These are phyloP conservation scores for Paramecium tetraurelia DNA, from an alignment of 73 alveolate species.

Conservation along the genomic window DNA sequence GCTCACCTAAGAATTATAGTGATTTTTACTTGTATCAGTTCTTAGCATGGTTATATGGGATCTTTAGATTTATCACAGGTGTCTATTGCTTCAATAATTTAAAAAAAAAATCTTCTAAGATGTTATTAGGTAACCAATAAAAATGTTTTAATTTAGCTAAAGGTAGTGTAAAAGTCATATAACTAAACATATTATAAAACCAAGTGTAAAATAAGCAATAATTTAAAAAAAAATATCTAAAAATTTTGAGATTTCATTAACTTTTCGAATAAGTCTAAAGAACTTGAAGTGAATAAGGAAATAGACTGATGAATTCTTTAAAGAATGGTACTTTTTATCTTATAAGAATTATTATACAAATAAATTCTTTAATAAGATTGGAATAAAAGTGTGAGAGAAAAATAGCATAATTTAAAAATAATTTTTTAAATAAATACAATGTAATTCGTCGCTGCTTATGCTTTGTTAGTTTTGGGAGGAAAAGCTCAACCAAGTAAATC, in stretches of 20 bases:
- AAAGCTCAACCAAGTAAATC: constrained; percentile 26
- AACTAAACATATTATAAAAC: too few species aligned
- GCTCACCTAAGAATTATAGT: neutral
- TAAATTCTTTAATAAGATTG: neutral
- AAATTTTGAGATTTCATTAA: neutral
- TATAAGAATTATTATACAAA: neutral
- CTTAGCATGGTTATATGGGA: too few species aligned
- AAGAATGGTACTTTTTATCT: neutral
- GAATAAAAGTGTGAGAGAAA: neutral
- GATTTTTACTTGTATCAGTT: too few species aligned
- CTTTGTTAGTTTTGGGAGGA: constrained; percentile 48
- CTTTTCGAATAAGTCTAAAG: neutral
- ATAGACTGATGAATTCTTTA: neutral
- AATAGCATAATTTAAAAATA: constrained; percentile 16
- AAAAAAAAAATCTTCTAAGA: too few species aligned
- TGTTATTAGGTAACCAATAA: neutral
- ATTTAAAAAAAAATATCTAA: neutral
- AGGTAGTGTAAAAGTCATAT: neutral
- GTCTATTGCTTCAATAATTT: neutral
- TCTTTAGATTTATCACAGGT: neutral
- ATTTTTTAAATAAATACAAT: constrained; percentile 32
- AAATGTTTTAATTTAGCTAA: too few species aligned
- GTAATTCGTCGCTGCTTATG: constrained; percentile 52
- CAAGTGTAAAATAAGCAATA: neutral
- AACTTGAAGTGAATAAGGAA: neutral